Base-by-base conservation (phyloP, 192 early-diverging fungal species). In the Coemansia erecta region DNA sequence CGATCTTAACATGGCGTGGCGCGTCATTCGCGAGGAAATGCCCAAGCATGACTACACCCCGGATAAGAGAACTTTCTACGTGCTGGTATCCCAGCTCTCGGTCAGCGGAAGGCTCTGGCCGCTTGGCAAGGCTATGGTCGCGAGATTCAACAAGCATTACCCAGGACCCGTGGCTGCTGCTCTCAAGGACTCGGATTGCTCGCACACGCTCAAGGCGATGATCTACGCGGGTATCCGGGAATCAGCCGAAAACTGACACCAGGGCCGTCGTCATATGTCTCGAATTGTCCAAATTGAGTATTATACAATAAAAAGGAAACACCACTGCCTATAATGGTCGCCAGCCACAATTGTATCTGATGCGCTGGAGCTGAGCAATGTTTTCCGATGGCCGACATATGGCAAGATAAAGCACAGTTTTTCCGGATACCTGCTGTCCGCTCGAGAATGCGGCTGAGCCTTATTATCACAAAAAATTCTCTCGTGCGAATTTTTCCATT, bases 1-100 rank as follows among this genome's bases (percentile, higher is more conserved):
- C 41, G 63, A 79, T 15, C 40, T 79, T 35, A 59, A 65, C 12
- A 56, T 63, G 15, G 77, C 77, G 0, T 79, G 77, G 77, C 23
- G 60, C 33, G 42, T 79, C 5, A 49, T 79, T 19, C 71, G 53
- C 8, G 54, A 54, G 6, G 77, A 73, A 17, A 73, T 79, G 77
- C 62, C 60, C 56, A 45, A 54, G 23, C 50, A 53, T 6, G 48
- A 55, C 18, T n/a, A 72, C 13, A 39, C 8, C 24, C 77, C 77
- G 2, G 48, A 69, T 17, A 26, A 66, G n/a, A 57, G 24, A 22
- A 73, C 71, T 17, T 60, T 79, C 24, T 69, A 70, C 46, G 73
- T 64, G 44, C 66, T 79, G 23, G 45, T 63, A 1, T 72, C 71
- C 11, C 77, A 62, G 40, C 60, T 79, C 19, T 66, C 66, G 1